Conservation (phyloP, 371 early-diverging fungal species). For the Mortierella polycephala region DNA sequence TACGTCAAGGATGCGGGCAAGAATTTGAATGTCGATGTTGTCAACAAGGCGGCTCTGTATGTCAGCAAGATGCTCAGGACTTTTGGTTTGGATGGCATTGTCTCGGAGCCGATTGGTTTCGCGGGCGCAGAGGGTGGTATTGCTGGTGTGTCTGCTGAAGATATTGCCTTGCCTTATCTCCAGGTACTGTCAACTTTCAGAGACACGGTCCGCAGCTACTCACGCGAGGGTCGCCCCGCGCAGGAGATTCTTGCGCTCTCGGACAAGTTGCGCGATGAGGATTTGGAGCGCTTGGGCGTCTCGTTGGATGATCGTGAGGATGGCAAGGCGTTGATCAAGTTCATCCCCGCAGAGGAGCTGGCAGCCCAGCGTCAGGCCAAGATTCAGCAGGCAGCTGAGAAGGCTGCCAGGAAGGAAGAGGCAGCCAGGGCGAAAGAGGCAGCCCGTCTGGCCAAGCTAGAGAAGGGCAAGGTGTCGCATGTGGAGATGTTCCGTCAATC, state of each 20-base stretch:
- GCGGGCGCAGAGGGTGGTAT: conserved; percentile 51
- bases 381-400: conserved; percentile 70
- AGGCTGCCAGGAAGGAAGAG: conserved; percentile 74
- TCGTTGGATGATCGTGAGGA: conserved; percentile 94
- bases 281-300: conserved; percentile 88
- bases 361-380: conserved; percentile 74
- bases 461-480: conserved; percentile 81
- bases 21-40: conserved; percentile 67
- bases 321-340: conserved; percentile 91
- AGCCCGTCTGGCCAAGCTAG: conserved; percentile 76
- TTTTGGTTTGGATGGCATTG: conserved; percentile 77
- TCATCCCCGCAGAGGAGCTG: conserved; percentile 81
- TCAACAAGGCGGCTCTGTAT: conserved; percentile 85
- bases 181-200: conserved; percentile 85
- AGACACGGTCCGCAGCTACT: conserved; percentile 83
- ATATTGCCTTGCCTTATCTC: conserved; percentile 83
- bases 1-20: conserved; percentile 74
- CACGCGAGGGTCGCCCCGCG: conserved; percentile 62
- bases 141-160: conserved; percentile 65
- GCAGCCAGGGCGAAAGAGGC: conserved; percentile 69
- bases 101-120: conserved; percentile 66
- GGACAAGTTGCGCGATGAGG: conserved; percentile 90
- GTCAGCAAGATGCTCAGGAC: conserved; percentile 79
- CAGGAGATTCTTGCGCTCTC: conserved; percentile 79
- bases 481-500: conserved; percentile 80